These are phyloP conservation scores for Mycena albidolilacea DNA, from an alignment of 768 basidiomycete genomes.

Conservation along the genomic window DNA sequence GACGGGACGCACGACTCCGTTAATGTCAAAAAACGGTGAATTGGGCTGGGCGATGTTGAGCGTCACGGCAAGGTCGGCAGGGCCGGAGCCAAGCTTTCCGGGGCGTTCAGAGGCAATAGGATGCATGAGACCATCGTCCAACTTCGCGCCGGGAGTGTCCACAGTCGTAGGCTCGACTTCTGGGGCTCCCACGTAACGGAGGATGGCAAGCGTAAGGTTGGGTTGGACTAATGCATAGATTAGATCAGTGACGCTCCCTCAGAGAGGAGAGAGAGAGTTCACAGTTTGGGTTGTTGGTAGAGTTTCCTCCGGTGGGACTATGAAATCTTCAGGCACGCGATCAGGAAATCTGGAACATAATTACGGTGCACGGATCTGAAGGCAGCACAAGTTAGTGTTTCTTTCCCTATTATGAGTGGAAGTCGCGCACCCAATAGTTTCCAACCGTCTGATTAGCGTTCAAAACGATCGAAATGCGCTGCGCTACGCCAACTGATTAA, in stretches of 20 bases:
- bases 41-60: constrained; percentile 36
- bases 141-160: constrained; percentile 40
- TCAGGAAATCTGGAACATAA: neutral
- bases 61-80: constrained; percentile 26
- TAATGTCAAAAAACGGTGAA: constrained; percentile 37
- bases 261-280: neutral
- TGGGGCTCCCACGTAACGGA: constrained; percentile 55
- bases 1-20: constrained; percentile 32
- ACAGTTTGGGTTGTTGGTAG: constrained; percentile 47
- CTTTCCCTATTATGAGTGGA: neutral
- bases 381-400: too few species aligned
- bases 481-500: constrained; percentile 40
- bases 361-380: neutral
- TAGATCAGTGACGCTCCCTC: too few species aligned
- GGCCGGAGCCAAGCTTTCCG: constrained; percentile 31
- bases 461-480: constrained; percentile 55
- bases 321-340: too few species aligned
- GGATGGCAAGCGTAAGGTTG: constrained; percentile 55
- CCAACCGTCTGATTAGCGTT: constrained; percentile 57
- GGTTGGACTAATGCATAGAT: constrained; percentile 39
- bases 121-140: constrained; percentile 49
- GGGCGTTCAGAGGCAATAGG: constrained; percentile 28
- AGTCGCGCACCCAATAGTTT: constrained; percentile 57
- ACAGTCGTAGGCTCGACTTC: constrained; percentile 49
- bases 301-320: constrained; percentile 42